phyloP scores from a whole-genome alignment of 2,329 filamentous ascomycete genomes.

The Metarhizium humberi region DNA sequence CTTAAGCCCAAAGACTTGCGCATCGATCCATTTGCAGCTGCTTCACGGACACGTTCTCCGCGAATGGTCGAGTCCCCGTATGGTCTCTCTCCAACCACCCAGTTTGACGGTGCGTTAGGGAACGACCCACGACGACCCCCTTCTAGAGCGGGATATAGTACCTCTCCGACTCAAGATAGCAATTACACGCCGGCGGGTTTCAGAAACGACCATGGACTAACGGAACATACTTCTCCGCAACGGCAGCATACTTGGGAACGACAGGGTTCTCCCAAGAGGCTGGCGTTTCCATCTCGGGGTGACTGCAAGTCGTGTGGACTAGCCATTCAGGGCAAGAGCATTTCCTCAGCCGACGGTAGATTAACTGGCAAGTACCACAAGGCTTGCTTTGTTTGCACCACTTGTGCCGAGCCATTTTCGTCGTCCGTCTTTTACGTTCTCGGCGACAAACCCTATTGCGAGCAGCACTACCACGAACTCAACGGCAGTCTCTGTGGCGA shows the following conservation, averaged over 20 bases:
- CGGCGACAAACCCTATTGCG: slow-evolving; percentile 79
- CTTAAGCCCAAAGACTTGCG: slow-evolving; percentile 19
- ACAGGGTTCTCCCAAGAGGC: slow-evolving; percentile 29
- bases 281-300: slow-evolving; percentile 47
- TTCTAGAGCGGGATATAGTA: slow-evolving; percentile 5
- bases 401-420: slow-evolving; percentile 70
- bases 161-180: slow-evolving; percentile 1
- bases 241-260: slow-evolving; percentile 9
- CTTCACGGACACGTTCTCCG: slow-evolving; percentile 14
- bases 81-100: slow-evolving; percentile 15
- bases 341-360: slow-evolving; percentile 87
- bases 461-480: slow-evolving; percentile 82
- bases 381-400: slow-evolving; percentile 84
- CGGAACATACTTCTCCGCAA: neutral
- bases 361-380: slow-evolving; percentile 93
- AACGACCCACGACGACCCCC: neutral
- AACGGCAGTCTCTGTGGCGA: slow-evolving; percentile 78
- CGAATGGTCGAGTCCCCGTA: slow-evolving; percentile 19
- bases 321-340: slow-evolving; percentile 78
- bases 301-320: slow-evolving; percentile 75
- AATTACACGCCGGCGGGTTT: neutral
- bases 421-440: slow-evolving; percentile 91
- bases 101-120: slow-evolving; percentile 4
- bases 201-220: neutral
- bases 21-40: slow-evolving; percentile 23